These are phyloP conservation scores for Alternaria sp. DNA, from an alignment of 2,329 filamentous ascomycete species.

Conservation along the genomic window DNA sequence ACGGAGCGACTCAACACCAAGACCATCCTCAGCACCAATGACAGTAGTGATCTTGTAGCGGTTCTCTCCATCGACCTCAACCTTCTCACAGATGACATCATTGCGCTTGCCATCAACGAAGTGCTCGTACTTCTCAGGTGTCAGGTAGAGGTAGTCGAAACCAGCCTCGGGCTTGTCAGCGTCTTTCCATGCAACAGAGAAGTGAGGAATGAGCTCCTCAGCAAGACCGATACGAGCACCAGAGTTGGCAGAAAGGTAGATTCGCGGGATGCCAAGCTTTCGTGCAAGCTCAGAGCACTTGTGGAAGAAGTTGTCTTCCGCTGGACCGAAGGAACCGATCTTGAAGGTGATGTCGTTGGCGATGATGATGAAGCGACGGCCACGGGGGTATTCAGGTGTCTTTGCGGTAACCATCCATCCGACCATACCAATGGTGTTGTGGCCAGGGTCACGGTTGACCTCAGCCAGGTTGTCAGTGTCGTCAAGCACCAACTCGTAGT, in stretches of 20 bases:
- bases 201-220: constrained; percentile 95
- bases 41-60: constrained; percentile 94
- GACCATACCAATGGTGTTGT: constrained; percentile 97
- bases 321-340: constrained; percentile 96
- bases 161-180: constrained; percentile 78
- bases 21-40: constrained; percentile 89
- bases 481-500: constrained; percentile 92
- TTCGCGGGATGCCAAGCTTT: constrained; percentile 91
- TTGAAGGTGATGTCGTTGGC: constrained; percentile 99
- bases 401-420: constrained; percentile 95
- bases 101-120: constrained; percentile 79
- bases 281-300: constrained; percentile 97
- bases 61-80: constrained; percentile 85
- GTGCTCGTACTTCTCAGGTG: constrained; percentile 81
- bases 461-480: constrained; percentile 91
- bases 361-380: constrained; percentile 91
- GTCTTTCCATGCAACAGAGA: constrained; percentile 97
- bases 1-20: constrained; percentile 96
- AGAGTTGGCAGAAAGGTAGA: constrained; percentile 98
- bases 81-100: constrained; percentile 84
- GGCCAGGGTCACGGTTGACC: constrained; percentile 92
- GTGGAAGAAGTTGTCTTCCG: constrained; percentile 98
- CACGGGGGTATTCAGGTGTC: constrained; percentile 93
- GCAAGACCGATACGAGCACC: constrained; percentile 97
- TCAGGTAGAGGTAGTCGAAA: constrained; percentile 97